A percentile compares a stretch with the other conserved stretches of the same genome.
Conservation (phyloP, 2,329 filamentous ascomycete species). For the Fusarium sp. region DNA sequence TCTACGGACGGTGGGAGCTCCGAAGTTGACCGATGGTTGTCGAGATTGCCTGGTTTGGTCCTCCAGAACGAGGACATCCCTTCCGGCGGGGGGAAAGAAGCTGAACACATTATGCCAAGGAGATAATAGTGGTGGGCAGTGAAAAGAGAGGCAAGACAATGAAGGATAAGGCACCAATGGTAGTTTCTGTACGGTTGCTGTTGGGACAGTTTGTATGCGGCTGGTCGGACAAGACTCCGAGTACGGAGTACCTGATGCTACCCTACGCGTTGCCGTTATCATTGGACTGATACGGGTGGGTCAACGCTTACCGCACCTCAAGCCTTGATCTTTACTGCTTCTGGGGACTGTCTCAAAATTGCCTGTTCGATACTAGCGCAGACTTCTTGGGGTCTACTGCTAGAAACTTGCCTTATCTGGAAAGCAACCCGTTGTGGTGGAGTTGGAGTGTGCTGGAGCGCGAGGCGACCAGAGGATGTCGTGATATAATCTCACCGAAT, state of each 20-base stretch:
- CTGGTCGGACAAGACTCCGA: neutral
- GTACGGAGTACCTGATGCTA: fast-evolving
- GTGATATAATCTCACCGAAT: neutral
- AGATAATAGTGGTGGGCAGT: fast-evolving
- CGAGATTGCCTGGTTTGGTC: fast-evolving
- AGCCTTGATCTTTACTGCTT: neutral
- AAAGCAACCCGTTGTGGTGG: neutral
- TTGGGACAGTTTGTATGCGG: neutral
- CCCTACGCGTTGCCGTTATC: neutral
- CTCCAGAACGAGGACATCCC: neutral
- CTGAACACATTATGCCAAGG: fast-evolving
- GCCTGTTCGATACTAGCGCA: neutral
- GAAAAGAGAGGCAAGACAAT: neutral
- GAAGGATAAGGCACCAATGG: neutral
- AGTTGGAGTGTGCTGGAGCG: too few relatives aligned
- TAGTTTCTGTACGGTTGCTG: fast-evolving
- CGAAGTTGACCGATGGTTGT: fast-evolving
- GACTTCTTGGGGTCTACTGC: neutral
- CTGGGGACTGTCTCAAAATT: neutral
- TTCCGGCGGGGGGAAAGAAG: fast-evolving
- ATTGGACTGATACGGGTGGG: neutral
- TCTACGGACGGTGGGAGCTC: fast-evolving
- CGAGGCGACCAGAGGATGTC: neutral
- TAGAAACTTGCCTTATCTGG: neutral
- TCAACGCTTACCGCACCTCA: fast-evolving